phyloP scores from a whole-genome alignment of 768 basidiomycete species.

The Tulasnella calospora region DNA sequence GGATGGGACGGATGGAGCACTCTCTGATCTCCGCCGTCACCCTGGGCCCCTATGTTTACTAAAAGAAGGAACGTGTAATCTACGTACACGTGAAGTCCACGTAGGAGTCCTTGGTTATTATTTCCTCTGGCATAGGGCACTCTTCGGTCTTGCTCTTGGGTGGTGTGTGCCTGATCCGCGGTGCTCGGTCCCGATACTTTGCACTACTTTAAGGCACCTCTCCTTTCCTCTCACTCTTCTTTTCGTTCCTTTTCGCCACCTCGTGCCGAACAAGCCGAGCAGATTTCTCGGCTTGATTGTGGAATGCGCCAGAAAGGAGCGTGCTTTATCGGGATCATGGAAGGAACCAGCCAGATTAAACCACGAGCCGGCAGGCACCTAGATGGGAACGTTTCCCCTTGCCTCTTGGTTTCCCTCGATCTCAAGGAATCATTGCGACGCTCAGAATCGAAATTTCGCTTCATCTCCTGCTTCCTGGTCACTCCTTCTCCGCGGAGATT shows the following conservation, averaged over 20 bases:
- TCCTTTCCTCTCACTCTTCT: not conserved
- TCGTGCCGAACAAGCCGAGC: not conserved
- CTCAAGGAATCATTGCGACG: not conserved
- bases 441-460: not conserved
- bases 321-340: not conserved
- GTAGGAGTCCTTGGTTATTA: too few relatives aligned
- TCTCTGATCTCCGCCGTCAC: not conserved
- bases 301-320: not conserved
- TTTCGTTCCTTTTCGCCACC: not conserved
- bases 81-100: not conserved
- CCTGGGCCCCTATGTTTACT: not conserved
- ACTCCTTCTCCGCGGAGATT: not conserved
- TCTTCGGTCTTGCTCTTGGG: not conserved
- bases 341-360: not conserved
- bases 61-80: not conserved
- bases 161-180: not conserved
- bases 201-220: not conserved
- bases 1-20: not conserved
- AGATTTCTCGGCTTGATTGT: not conserved
- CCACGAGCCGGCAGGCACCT: not conserved
- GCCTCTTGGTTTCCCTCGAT: not conserved
- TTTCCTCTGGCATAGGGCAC: not conserved
- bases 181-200: not conserved
- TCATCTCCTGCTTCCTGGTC: not conserved
- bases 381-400: not conserved